A percentile compares a stretch with the other conserved stretches of the same genome.
Evolutionary conservation across 176 grass and related monocot species (phyloP).

Genomic region (Avena eriantha): DNA sequence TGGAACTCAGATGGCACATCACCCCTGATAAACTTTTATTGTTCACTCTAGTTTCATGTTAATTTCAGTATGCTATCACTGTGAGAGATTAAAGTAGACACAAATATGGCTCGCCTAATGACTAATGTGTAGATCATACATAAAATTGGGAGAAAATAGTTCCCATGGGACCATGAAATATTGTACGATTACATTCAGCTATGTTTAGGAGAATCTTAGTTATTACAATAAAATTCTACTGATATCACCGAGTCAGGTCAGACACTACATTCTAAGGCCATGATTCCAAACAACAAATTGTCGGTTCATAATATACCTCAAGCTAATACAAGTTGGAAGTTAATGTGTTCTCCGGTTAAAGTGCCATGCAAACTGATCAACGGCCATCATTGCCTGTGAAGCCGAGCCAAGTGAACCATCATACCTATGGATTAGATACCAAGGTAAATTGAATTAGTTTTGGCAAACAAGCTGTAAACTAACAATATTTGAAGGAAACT

Average conservation of each 20-base stretch:
- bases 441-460: not conserved
- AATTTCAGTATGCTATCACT: not conserved
- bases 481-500: not conserved
- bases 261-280: not conserved
- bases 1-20: not conserved
- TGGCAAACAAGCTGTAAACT: not conserved
- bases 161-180: not conserved
- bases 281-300: not conserved
- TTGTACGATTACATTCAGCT: not conserved
- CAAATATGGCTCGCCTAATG: not conserved
- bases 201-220: not conserved
- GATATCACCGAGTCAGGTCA: not conserved
- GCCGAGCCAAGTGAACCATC: conserved; percentile 83
- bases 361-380: conserved; percentile 78
- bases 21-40: not conserved
- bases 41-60: not conserved
- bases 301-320: not conserved
- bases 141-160: not conserved
- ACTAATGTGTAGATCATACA: not conserved
- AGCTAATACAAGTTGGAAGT: conserved; percentile 16
- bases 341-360: conserved; percentile 69
- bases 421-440: conserved; percentile 57
- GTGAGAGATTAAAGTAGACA: not conserved
- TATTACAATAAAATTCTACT: not conserved
- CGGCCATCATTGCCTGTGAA: conserved; percentile 77